Conservation (phyloP, 371 early-diverging fungal genomes). For the Actinomortierella ambigua region DNA sequence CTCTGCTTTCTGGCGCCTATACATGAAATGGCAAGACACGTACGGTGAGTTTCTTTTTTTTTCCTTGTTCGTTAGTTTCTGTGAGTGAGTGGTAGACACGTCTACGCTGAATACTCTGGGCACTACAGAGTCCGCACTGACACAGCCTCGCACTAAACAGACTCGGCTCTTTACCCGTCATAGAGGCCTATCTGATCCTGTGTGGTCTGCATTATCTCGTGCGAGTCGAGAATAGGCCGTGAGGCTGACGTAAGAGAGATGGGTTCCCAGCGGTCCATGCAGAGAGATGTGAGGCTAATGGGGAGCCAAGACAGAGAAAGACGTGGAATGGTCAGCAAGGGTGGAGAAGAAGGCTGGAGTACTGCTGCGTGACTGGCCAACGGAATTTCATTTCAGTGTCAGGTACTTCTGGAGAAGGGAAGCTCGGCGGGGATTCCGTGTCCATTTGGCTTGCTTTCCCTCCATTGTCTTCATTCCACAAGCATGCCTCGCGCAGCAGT, state of each 20-base stretch:
- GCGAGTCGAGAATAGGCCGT: slow-evolving; percentile 58
- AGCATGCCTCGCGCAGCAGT: slow-evolving; percentile 46
- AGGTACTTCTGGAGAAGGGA: slow-evolving; percentile 9
- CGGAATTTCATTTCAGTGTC: not conserved
- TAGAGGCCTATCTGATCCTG: slow-evolving; percentile 77
- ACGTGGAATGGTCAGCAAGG: not conserved
- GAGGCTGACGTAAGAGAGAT: slow-evolving; percentile 58
- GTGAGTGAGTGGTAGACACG: not conserved
- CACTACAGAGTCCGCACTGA: no score
- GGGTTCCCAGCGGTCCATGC: slow-evolving; percentile 60
- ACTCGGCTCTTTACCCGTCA: slow-evolving; percentile 67
- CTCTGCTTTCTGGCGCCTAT: slow-evolving; percentile 51
- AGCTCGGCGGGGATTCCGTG: no score
- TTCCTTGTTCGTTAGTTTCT: slow-evolving; percentile 32
- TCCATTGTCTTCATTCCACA: slow-evolving; percentile 4
- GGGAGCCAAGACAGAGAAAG: not conserved
- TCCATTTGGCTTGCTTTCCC: no score
- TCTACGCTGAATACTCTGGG: no score
- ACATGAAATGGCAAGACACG: no score
- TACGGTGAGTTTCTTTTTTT: no score
- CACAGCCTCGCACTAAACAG: no score
- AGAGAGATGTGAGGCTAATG: not conserved
- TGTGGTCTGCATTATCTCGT: slow-evolving; percentile 61
- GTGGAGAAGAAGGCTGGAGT: not conserved
- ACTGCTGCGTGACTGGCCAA: not conserved